Conservation (phyloP, 371 early-diverging fungal genomes). For the Circinella umbellata region DNA sequence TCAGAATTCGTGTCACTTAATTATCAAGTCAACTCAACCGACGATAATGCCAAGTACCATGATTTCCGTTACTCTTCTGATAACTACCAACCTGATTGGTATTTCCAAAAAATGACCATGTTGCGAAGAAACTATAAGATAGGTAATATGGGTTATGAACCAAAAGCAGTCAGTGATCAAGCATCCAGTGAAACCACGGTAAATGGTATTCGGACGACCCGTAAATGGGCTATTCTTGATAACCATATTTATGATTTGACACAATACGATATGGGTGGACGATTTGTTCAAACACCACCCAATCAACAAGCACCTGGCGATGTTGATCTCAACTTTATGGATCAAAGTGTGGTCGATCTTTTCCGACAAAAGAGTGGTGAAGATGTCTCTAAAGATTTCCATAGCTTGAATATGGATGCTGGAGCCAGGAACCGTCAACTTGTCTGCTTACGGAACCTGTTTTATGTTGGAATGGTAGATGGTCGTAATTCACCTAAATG, state of each 20-base stretch:
- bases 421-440: constrained; percentile 40
- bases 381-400: constrained; percentile 69
- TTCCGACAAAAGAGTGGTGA: constrained; percentile 66
- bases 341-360: constrained; percentile 59
- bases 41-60: constrained; percentile 49
- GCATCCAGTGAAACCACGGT: constrained; percentile 28
- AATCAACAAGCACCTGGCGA: constrained; percentile 54
- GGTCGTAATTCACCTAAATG: constrained; percentile 82
- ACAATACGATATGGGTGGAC: constrained; percentile 56
- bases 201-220: constrained; percentile 35
- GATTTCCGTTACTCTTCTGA: constrained; percentile 48
- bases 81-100: constrained; percentile 49
- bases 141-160: constrained; percentile 47
- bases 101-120: constrained; percentile 47
- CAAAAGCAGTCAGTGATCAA: constrained; percentile 37
- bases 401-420: constrained; percentile 37
- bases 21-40: constrained; percentile 42
- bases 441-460: constrained; percentile 81
- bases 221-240: constrained; percentile 64
- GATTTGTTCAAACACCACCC: constrained; percentile 32
- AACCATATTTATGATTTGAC: constrained; percentile 67
- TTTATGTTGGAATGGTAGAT: constrained; percentile 90
- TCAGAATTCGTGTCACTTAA: constrained; percentile 44
- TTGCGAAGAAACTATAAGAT: constrained; percentile 47
- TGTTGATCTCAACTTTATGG: constrained; percentile 53